Base-by-base conservation (phyloP, 2,329 filamentous ascomycete species). In the Aspergillus sclerotialis region DNA sequence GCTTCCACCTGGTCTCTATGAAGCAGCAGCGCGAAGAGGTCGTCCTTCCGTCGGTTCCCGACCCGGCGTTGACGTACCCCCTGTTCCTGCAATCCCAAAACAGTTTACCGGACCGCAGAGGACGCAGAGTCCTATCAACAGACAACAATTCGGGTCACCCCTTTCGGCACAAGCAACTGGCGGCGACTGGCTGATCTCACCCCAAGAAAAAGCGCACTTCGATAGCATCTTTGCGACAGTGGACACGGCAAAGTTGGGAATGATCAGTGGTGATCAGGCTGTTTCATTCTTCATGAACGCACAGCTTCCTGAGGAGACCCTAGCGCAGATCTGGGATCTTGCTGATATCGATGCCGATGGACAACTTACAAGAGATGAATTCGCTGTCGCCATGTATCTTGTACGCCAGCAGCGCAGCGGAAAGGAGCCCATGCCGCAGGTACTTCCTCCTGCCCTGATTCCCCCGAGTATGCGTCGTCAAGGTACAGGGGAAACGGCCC, bases 241-340 rank as follows among this genome's bases (percentile, higher is more conserved):
- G 11, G 92, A 96, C 62, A 90, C 84, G 51, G 68, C 73, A 10
- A 83, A 82, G 41, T 79, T 78, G 49, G 92, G 92, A 0, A 84
- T 78, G 49, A 90, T 98, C 45, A 93, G 82, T 19, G 92, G 92
- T 45, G 90, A 96, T 51, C 88, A 96, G 61, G 92, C 90, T 2
- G 92, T 96, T 7, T 75, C 79, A 7, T 98, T 96, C 65, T 86
- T 98, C 60, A 90, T 84, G 56, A 88, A 94, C 60, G 94, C 90
- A 1, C 83, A 85, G 37, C 72, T 98, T 10, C 78, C 86, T 1
- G 90, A 96, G 56, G 90, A 95, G 51, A 78, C 78, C 7, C 70
- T 98, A 34, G 92, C 92, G 18, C 85, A 93, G 50, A 94, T 98
- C 44, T 98, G 92, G 92, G 92, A 98, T 58, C 76, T 98, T 18